A percentile compares a stretch with the other conserved stretches of the same genome.
Conservation (phyloP, 2,329 filamentous ascomycete genomes). For the Claviceps monticola region DNA sequence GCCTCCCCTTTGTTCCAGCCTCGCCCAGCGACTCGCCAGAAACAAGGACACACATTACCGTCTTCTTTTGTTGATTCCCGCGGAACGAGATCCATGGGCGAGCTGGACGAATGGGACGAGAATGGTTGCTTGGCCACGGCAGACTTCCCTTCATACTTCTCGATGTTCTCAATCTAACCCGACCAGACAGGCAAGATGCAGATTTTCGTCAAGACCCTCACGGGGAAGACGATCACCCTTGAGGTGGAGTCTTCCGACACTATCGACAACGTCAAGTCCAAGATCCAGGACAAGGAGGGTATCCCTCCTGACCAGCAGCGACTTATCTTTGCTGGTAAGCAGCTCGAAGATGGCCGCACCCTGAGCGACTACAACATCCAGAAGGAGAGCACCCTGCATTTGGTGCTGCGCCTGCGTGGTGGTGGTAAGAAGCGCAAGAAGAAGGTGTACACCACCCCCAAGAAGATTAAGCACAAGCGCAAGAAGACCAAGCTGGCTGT, state of each 20-base stretch:
- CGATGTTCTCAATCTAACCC: constrained; percentile 24
- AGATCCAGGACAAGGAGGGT: constrained; percentile 97
- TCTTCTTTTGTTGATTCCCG: neutral
- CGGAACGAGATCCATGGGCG: neutral
- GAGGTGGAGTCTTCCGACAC: constrained; percentile 99
- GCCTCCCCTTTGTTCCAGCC: constrained; percentile 7
- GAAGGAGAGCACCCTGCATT: constrained; percentile 98
- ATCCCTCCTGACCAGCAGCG: constrained; percentile 98
- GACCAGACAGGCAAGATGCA: constrained; percentile 51
- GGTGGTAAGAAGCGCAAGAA: constrained; percentile 99
- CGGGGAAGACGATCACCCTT: constrained; percentile 99
- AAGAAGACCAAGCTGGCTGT: constrained; percentile 99
- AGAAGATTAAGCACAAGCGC: constrained; percentile 99
- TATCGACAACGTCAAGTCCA: constrained; percentile 99
- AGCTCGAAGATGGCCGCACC: constrained; percentile 98
- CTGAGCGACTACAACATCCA: constrained; percentile 99
- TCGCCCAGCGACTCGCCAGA: neutral
- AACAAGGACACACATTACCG: neutral
- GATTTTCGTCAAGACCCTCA: constrained; percentile 75
- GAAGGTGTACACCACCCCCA: constrained; percentile 99
- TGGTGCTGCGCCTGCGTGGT: constrained; percentile 95
- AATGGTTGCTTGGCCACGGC: neutral
- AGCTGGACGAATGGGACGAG: neutral
- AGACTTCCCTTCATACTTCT: neutral
- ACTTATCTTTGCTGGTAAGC: constrained; percentile 99